Evolutionary conservation across 257 asterid species (phyloP).

Genomic region (Anisodus tanguticus): DNA sequence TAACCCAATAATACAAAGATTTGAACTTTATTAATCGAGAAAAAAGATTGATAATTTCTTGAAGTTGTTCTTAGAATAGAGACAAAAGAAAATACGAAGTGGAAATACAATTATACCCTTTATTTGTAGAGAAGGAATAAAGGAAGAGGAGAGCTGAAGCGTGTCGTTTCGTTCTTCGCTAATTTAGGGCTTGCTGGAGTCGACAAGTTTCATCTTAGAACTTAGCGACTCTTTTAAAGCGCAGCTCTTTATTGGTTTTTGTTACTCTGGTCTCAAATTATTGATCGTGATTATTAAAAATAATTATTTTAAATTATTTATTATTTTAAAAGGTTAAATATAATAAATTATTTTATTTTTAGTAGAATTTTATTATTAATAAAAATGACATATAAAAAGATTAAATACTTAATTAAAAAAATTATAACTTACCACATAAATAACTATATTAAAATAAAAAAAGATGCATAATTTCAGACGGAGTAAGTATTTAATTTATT

Average conservation of each 20-base stretch:
- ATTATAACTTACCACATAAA: too few species aligned
- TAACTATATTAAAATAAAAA: too few species aligned
- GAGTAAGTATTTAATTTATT: neutral
- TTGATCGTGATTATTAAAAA: too few species aligned
- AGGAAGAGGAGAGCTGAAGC: conserved; percentile 42
- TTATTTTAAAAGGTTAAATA: too few species aligned
- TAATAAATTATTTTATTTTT: neutral
- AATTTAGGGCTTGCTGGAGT: conserved; percentile 53
- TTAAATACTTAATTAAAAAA: too few species aligned
- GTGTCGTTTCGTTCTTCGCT: conserved; percentile 85
- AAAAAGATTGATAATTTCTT: neutral
- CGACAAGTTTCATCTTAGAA: conserved; percentile 68
- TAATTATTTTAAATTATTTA: too few species aligned
- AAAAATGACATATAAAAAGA: too few species aligned
- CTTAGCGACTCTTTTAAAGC: conserved; percentile 31
- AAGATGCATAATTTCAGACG: too few species aligned
- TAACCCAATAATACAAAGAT: neutral
- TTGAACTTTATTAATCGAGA: neutral
- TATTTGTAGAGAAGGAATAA: conserved; percentile 6
- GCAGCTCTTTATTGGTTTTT: conserved; percentile 36
- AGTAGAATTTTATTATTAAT: too few species aligned
- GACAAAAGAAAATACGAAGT: neutral
- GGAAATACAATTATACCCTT: conserved; percentile 47
- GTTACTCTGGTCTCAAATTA: too few species aligned
- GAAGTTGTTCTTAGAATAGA: conserved; percentile 1